Base-by-base conservation (phyloP, 495 filamentous ascomycete genomes). In the Evernia prunastri region DNA sequence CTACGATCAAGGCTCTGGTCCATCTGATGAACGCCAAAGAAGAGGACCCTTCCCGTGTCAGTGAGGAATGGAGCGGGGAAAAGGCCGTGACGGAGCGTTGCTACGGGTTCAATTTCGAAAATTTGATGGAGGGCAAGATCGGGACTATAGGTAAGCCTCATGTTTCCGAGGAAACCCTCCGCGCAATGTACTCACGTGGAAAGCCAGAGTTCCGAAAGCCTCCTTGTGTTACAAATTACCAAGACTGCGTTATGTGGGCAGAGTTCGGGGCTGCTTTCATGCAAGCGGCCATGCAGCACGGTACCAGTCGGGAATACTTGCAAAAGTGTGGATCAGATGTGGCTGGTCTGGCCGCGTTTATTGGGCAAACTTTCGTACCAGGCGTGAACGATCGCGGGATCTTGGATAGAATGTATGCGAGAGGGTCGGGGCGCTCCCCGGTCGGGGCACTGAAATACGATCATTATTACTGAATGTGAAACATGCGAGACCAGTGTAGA, bases 281-380 rank as follows among this genome's bases (percentile, higher is more conserved):
- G 47, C 47, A 51, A 51, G 25, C 47, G 11, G 47, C 47, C 47
- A 51, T 51, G 47, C 47, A 51, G 47, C 29, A 51, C 25, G 47
- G 47, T 51, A 29, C 25, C 47, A 51, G 23, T 25, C 3, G 0
- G 47, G 25, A 51, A 4, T 7, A 13, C 13, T 51, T 51, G 47
- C 47, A 15, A 7, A 27, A 2, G 11, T 29, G 15, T 51, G 47
- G 47, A 4, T 25, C 25, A 29, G 25, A 51, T 29, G 47, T 51
- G 2, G 47, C 23, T 27, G 47, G 47, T 17, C 47, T 51, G 47
- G 25, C 47, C 4, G 47, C 47, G 2, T 51, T 51, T 29, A 11
- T 51, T 4, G 47, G 4, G 10, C 23, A 27, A 15, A 25, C 47
- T 51, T 4, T 11, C 25, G 29, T 51, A 27, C 47, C 23, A 5